Evolutionary conservation across 2,329 filamentous ascomycete genomes (phyloP).

Genomic region (Boeremia exigua): DNA sequence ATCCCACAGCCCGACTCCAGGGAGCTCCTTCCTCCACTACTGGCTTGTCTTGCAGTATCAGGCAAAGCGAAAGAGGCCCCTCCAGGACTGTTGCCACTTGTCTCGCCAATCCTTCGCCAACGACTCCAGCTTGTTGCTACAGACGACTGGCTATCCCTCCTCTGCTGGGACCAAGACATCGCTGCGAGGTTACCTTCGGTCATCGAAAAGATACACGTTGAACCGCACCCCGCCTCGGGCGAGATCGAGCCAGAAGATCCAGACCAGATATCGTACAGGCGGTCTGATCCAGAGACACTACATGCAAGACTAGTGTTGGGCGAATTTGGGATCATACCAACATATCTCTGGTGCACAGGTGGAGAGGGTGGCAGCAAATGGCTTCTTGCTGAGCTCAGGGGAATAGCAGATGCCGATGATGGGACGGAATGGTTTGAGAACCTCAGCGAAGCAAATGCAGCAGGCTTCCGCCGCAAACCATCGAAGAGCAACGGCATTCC

Average conservation of each 20-base stretch:
- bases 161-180: slow-evolving; percentile 70
- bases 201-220: slow-evolving; percentile 67
- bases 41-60: slow-evolving; percentile 68
- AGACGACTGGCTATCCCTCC: slow-evolving; percentile 73
- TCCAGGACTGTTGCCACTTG: slow-evolving; percentile 64
- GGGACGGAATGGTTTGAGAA: slow-evolving; percentile 63
- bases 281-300: slow-evolving; percentile 77
- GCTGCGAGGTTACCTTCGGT: slow-evolving; percentile 66
- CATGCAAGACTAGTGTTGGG: slow-evolving; percentile 69
- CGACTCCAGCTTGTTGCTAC: slow-evolving; percentile 67
- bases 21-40: slow-evolving; percentile 65
- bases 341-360: slow-evolving; percentile 72
- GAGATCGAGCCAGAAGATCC: slow-evolving; percentile 79
- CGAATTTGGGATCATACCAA: slow-evolving; percentile 68
- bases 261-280: slow-evolving; percentile 66
- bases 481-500: slow-evolving; percentile 25
- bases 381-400: slow-evolving; percentile 73
- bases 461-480: slow-evolving; percentile 41
- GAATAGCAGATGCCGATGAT: slow-evolving; percentile 63
- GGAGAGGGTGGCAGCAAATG: slow-evolving; percentile 71
- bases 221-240: slow-evolving; percentile 81
- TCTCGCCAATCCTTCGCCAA: slow-evolving; percentile 69
- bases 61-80: slow-evolving; percentile 65
- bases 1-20: slow-evolving; percentile 63
- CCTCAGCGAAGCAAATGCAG: slow-evolving; percentile 67